Conservation (phyloP, 2,329 filamentous ascomycete species). For the Scortechinia acanthostroma region DNA sequence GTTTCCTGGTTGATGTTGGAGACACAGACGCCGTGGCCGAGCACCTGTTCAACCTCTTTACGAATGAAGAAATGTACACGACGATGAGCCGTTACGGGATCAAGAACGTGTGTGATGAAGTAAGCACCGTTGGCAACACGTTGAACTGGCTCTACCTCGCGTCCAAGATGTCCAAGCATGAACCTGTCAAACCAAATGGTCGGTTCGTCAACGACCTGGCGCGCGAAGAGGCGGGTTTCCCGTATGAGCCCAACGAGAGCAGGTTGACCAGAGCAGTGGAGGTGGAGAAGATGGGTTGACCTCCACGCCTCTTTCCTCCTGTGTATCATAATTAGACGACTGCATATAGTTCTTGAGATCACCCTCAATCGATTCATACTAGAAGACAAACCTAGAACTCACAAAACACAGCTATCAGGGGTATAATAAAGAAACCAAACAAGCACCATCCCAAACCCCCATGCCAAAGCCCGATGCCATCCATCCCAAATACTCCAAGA, state of each 20-base stretch:
- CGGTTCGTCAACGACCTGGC: slow-evolving; percentile 58
- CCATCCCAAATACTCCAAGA: too few relatives aligned
- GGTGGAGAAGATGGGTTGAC: background rate
- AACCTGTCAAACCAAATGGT: slow-evolving; percentile 35
- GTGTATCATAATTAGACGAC: too few relatives aligned
- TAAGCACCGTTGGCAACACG: slow-evolving; percentile 57
- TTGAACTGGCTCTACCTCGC: slow-evolving; percentile 54
- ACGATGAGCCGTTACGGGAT: slow-evolving; percentile 42
- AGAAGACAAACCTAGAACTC: too few relatives aligned
- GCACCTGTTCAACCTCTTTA: slow-evolving; percentile 43
- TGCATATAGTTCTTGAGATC: too few relatives aligned
- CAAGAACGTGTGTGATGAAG: slow-evolving; percentile 52
- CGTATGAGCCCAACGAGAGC: slow-evolving; percentile 34
- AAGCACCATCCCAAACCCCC: too few relatives aligned
- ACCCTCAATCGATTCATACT: too few relatives aligned
- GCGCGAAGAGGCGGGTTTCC: slow-evolving; percentile 37
- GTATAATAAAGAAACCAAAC: too few relatives aligned
- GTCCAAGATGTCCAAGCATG: slow-evolving; percentile 36
- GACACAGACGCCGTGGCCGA: slow-evolving; percentile 46
- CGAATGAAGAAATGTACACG: slow-evolving; percentile 40
- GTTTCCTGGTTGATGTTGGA: slow-evolving; percentile 50
- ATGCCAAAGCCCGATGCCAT: too few relatives aligned
- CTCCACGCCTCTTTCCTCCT: too few relatives aligned
- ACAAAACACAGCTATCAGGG: too few relatives aligned
- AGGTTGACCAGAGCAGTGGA: slow-evolving; percentile 24